Evolutionary conservation across 2,329 filamentous ascomycete species (phyloP), one percentile per base, ranked within the genome.

Genomic region (Microdochium paspali): DNA sequence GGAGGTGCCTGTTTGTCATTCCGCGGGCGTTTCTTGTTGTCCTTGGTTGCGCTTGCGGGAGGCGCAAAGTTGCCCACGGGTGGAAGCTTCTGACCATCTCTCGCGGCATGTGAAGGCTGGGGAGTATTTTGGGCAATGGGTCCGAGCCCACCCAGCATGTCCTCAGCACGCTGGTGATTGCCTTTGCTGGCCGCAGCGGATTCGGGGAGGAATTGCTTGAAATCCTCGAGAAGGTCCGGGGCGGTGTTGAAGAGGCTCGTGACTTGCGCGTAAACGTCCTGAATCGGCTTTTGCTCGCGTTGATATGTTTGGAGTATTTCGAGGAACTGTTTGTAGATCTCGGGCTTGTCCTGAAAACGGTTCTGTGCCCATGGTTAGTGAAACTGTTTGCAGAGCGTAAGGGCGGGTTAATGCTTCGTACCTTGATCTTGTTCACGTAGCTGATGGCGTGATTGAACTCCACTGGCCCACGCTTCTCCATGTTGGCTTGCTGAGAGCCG

Each of bases 341-440:
- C 93, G 6, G 93, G 93, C 54, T 95, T 90, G 59, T 90, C 85
- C 58, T 95, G 85, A 67, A 97, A 98, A 42, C 93, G 91, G 63
- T 97, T 98, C 89, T 95, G 60, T 48, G 50, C 25, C 51, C 45
- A n/a, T 46, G 35, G 35, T 40, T 21, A 40, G 35, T 40, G n/a
- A 21, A 21, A 20, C 35, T 18, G 35, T 40, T 40, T 40, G 47
- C 40, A 47, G 20, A 32, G n/a, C 18, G 44, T 24, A 42, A 31
- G 45, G 20, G 44, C 28, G 25, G 26, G n/a, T 9, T 20, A 44
- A 21, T 31, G 25, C 23, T 47, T 57, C 77, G 65, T 70, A 93
- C 90, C 84, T 98, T 98, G 60, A 98, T 98, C 70, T 98, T 98
- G 64, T 98, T 98, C 47, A 98, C 93, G 60, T 98, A 98, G 64